phyloP scores from a whole-genome alignment of 768 basidiomycete species.

The Boletus rubescentipes region DNA sequence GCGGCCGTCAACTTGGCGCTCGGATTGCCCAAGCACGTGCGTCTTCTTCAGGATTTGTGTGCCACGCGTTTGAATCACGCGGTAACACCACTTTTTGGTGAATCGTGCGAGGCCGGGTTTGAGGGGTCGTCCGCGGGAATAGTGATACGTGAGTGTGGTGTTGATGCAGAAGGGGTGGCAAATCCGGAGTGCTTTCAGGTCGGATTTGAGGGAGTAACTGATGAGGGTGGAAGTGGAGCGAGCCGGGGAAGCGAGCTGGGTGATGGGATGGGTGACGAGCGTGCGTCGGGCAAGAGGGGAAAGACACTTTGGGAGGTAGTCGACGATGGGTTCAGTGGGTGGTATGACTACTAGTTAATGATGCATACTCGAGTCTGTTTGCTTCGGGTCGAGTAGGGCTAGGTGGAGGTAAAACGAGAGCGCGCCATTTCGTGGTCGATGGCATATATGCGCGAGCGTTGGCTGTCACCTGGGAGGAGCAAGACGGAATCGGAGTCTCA shows the following conservation, averaged over 20 bases:
- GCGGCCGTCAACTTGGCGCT: conserved; percentile 73
- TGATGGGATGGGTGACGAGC: conserved; percentile 34
- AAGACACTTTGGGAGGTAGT: conserved; percentile 86
- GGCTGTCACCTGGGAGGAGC: conserved; percentile 30
- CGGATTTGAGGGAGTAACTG: conserved; percentile 95
- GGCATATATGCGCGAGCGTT: conserved; percentile 62
- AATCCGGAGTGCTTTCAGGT: conserved; percentile 84
- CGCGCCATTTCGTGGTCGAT: conserved; percentile 97
- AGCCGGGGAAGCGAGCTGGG: conserved; percentile 53
- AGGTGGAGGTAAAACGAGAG: background rate
- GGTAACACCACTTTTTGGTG: conserved; percentile 87
- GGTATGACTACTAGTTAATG: conserved; percentile 88
- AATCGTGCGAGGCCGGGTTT: conserved; percentile 98
- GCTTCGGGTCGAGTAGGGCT: background rate
- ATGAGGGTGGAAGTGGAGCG: conserved; percentile 74
- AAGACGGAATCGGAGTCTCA: conserved; percentile 45
- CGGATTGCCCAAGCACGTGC: conserved; percentile 91
- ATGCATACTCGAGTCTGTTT: conserved; percentile 85
- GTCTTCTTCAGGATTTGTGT: conserved; percentile 94
- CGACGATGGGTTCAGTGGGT: conserved; percentile 72
- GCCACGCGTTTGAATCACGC: conserved; percentile 84
- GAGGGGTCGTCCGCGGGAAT: conserved; percentile 89
- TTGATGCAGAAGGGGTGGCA: conserved; percentile 88
- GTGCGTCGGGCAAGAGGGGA: background rate
- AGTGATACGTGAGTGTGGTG: conserved; percentile 86